Percentiles rank a stretch among this genome's conserved stretches.
phyloP scores from a whole-genome alignment of 164 flowering plant species.

The Liriodendron chinense region DNA sequence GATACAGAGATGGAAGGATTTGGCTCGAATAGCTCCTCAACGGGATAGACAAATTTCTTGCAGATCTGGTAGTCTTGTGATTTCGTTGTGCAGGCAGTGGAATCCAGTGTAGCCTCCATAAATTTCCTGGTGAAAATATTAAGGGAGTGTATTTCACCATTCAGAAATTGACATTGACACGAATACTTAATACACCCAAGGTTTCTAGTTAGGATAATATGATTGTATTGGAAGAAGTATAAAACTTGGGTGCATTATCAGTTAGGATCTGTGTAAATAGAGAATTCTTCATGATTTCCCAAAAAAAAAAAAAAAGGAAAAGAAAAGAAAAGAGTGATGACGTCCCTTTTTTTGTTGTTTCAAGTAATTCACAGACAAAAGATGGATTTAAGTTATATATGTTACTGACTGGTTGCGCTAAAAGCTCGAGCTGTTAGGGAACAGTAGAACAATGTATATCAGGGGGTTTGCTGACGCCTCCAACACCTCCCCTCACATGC shows the following conservation, averaged over 20 bases:
- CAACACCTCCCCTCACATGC: no score
- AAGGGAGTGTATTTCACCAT: not conserved
- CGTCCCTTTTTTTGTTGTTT: not conserved
- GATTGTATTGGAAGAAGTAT: no score
- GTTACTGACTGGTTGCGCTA: no score
- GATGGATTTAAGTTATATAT: not conserved
- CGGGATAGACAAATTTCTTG: not conserved
- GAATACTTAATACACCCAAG: not conserved
- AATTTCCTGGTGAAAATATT: conserved; percentile 11
- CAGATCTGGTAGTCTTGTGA: not conserved
- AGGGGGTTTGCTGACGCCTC: no score
- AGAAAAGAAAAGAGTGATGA: not conserved
- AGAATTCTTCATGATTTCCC: not conserved
- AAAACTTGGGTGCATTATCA: not conserved
- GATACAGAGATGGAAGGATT: not conserved
- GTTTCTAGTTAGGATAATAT: no score
- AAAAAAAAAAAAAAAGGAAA: not conserved
- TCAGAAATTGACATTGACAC: not conserved
- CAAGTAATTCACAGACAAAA: not conserved
- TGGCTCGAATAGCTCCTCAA: conserved; percentile 12
- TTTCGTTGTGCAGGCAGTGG: not conserved
- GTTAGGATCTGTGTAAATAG: not conserved
- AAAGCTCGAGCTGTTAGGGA: no score
- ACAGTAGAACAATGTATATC: no score
- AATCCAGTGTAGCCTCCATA: conserved; percentile 2